These are phyloP conservation scores for Neopestalotiopsis clavispora DNA, from an alignment of 2,329 filamentous ascomycete genomes.

Conservation along the genomic window DNA sequence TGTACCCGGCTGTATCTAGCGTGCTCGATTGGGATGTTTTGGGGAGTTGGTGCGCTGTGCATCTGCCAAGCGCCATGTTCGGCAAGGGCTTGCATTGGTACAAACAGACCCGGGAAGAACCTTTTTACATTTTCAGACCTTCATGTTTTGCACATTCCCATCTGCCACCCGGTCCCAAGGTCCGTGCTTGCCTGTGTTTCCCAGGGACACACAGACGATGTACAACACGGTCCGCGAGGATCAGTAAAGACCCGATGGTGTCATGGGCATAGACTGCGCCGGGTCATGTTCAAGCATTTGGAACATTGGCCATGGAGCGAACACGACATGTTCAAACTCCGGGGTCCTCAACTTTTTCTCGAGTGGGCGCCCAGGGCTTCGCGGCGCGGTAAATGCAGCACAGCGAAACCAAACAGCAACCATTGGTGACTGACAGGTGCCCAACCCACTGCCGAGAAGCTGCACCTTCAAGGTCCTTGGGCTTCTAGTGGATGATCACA, in stretches of 20 bases:
- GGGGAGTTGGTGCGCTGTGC: background rate
- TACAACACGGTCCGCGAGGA: background rate
- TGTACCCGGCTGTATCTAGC: background rate
- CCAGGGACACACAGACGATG: background rate
- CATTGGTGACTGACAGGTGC: background rate
- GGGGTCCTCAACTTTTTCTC: too few species aligned
- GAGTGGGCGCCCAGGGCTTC: background rate
- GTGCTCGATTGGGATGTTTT: background rate
- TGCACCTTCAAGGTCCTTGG: background rate
- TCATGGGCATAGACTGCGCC: background rate
- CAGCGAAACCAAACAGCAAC: background rate
- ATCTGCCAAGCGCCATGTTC: background rate
- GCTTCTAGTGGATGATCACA: constrained; percentile 2
- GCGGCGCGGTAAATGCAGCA: background rate
- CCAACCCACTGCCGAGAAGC: background rate
- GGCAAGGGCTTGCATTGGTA: background rate
- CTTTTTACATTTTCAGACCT: too few species aligned
- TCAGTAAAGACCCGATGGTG: background rate
- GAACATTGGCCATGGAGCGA: background rate
- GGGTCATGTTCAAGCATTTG: background rate
- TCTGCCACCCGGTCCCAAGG: background rate
- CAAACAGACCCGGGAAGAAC: background rate
- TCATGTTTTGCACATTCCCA: background rate
- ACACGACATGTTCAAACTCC: background rate
- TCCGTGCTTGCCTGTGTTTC: background rate